Conservation (phyloP, 2,329 filamentous ascomycete genomes). For the Fusarium sp. region DNA sequence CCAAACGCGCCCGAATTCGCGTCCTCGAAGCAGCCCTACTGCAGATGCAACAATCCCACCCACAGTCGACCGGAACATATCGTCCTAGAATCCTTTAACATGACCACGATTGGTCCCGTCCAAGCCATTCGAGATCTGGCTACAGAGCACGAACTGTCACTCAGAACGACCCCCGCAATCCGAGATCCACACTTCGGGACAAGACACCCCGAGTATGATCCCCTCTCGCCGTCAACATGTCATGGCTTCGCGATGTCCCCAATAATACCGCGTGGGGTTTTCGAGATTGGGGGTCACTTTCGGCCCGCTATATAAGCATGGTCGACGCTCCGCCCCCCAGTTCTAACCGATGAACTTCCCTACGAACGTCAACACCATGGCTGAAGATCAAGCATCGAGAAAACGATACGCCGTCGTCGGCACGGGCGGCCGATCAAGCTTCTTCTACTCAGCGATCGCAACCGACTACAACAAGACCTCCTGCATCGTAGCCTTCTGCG, state of each 20-base stretch:
- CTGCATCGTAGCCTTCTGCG: constrained; percentile 66
- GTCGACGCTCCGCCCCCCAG: neutral
- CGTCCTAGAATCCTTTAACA: neutral
- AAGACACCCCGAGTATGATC: constrained; percentile 23
- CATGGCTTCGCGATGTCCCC: neutral
- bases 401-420: constrained; percentile 68
- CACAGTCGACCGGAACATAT: neutral
- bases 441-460: constrained; percentile 70
- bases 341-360: too few species aligned
- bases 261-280: constrained; percentile 9
- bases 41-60: neutral
- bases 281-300: neutral
- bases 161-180: constrained; percentile 12
- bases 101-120: neutral
- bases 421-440: constrained; percentile 67
- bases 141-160: neutral
- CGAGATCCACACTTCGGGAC: constrained; percentile 21
- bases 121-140: neutral
- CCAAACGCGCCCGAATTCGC: neutral
- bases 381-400: constrained; percentile 24
- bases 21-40: neutral
- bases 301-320: neutral
- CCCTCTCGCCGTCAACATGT: neutral
- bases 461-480: constrained; percentile 62
- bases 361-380: constrained; percentile 5